Evolutionary conservation across 148 eudicot species (phyloP), one percentile per base, ranked within the genome.

Genomic region (Cornus kousa): DNA sequence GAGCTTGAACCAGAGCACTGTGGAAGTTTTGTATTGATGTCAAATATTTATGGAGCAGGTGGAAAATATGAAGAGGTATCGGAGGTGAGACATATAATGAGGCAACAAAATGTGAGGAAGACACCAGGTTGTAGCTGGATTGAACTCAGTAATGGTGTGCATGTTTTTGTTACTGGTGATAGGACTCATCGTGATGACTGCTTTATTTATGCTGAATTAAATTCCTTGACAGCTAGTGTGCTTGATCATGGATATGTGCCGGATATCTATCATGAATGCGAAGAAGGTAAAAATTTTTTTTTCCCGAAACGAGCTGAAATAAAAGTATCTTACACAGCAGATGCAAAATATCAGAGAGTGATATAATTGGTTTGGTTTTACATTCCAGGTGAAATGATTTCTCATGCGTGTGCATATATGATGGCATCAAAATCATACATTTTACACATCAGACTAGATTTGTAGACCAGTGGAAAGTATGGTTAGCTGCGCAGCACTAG

Each of bases 71-170:
- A 87, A 78, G 91, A 89, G 72, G 92, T 92, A 78, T 85, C 85
- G 19, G 94, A 86, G 70, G 68, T 92, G 72, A 86, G 97, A 79
- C 84, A 82, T 81, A 70, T 68, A 5, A 92, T 92, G 97, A 89
- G 78, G 79, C 87, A 86, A 69, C 91, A 87, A 64, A 85, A 87
- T 74, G 86, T 92, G 62, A 86, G 73, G 69, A 92, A 92, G 79
- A 81, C 82, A 19, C 94, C 94, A 55, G 94, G 90, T 72, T 92
- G 88, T 67, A 92, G 97, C 76, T 92, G 97, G 94, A 87, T 92
- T 67, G 88, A 89, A 79, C 85, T 87, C 65, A 65, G 81, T 64
- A 84, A 79, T 53, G 83, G 81, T 37, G 73, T 92, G 76, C 93
- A 83, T 78, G 68, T 65, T 39, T 92, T 90, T 72, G 69, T 65